Base-by-base conservation (phyloP, 306 rosid species). In the Prunus dulcis region DNA sequence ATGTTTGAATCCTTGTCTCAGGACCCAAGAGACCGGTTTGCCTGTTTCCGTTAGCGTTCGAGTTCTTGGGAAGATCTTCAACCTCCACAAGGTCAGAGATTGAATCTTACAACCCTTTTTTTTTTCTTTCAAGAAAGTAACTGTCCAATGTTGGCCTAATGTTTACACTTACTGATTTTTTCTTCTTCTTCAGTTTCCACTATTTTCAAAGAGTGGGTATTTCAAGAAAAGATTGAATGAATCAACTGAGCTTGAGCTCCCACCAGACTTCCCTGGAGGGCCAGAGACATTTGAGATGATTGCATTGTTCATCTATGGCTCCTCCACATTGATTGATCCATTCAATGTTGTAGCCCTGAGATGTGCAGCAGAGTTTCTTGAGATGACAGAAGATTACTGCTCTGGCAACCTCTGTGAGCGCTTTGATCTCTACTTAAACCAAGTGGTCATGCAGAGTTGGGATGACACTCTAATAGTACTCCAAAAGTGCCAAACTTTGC, bases 1-100 rank as follows among this genome's bases (percentile, higher is more conserved):
- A 74, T 64, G 56, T 23, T 63, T 20, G 15, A 46, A 32, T 66
- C 76, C 76, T 38, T 85, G 74, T 81, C 61, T 73, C 84, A 91
- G 98, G 97, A 93, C 97, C 75, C 96, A 91, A 83, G 89, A 89
- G 78, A 93, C 97, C 14, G 96, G 98, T 69, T 81, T 93, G 73
- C 97, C 96, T 14, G 97, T 93, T 64, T 80, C 96, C 1, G 75
- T 89, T 56, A 77, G 82, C 0, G 91, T 87, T 72, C 82, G 89
- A 60, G 89, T 91, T 69, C 86, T 84, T 4, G 86, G 88, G 18
- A 91, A 87, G 71, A 83, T 70, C 58, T 93, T 91, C 62, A 84
- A 83, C 74, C 87, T 93, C 52, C 97, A 93, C 82, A 93, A 87
- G 88, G 94, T 93, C 73, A 70, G 79, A 65, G 46, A 25, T 19